Conservation (phyloP, 2,329 filamentous ascomycete species). For the Elsinoe fawcettii region DNA sequence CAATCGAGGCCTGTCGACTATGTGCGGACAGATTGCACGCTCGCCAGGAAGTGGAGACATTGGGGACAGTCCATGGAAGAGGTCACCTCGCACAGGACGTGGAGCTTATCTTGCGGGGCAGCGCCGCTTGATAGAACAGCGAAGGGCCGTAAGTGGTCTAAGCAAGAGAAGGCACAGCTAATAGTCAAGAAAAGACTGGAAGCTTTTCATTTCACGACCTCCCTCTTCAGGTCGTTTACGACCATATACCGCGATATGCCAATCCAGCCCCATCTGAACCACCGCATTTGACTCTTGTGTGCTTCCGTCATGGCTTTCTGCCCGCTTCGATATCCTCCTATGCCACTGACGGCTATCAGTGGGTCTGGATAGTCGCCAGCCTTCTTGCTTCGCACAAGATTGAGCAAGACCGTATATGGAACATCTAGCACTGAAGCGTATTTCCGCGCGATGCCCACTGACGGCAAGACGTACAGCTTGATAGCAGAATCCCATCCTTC, state of each 20-base stretch:
- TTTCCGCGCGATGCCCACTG: constrained; percentile 67
- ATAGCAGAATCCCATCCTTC: constrained; percentile 64
- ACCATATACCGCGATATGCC: constrained; percentile 87
- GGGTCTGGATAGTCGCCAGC: constrained; percentile 47
- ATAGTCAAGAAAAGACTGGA: background rate
- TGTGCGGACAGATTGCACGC: too few species aligned
- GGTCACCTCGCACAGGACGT: too few species aligned
- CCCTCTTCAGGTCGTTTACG: constrained; percentile 72
- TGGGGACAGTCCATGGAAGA: too few species aligned
- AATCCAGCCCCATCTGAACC: constrained; percentile 98
- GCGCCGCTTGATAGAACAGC: too few species aligned
- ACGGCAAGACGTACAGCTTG: constrained; percentile 75
- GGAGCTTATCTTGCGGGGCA: too few species aligned
- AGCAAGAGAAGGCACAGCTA: background rate
- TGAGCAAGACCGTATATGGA: constrained; percentile 56
- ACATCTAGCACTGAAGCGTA: constrained; percentile 72
- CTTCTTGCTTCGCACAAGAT: constrained; percentile 39
- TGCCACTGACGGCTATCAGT: constrained; percentile 64
- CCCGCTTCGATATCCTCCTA: constrained; percentile 57
- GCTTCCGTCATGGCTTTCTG: constrained; percentile 82
- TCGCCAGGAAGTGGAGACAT: too few species aligned
- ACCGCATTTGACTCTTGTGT: constrained; percentile 94
- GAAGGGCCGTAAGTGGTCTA: too few species aligned
- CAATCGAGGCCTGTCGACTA: too few species aligned
- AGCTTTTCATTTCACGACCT: constrained; percentile 34